Conservation (phyloP, 2,329 filamentous ascomycete genomes). For the Chrysosporium keratinophilum region DNA sequence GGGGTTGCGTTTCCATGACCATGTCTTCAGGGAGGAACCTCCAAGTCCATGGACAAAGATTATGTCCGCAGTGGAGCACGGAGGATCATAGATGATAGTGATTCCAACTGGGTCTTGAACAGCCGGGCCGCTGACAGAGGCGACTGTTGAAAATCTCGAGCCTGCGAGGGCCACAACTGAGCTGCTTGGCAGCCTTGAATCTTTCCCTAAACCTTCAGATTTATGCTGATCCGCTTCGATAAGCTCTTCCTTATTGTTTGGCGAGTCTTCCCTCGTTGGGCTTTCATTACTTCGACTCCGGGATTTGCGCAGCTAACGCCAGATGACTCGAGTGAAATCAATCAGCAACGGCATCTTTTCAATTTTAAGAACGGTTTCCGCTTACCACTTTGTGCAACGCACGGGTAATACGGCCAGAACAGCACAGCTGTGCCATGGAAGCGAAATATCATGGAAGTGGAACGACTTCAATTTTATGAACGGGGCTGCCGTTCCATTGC, state of each 20-base stretch:
- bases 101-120: slow-evolving; percentile 1
- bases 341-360: neutral
- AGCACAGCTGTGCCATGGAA: too few relatives aligned
- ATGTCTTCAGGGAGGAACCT: slow-evolving; percentile 30
- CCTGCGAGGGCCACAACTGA: too few relatives aligned
- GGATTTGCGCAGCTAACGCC: neutral
- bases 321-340: neutral
- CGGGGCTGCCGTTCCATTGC: too few relatives aligned
- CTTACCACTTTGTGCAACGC: neutral
- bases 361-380: neutral
- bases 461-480: too few relatives aligned
- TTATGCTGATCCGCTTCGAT: neutral
- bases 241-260: neutral
- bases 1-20: slow-evolving; percentile 21
- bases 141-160: too few relatives aligned
- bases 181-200: too few relatives aligned
- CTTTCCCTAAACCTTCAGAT: too few relatives aligned
- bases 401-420: too few relatives aligned
- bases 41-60: slow-evolving; percentile 36
- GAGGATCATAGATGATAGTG: slow-evolving; percentile 2
- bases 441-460: too few relatives aligned
- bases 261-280: neutral
- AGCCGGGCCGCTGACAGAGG: neutral
- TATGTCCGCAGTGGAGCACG: slow-evolving; percentile 19
- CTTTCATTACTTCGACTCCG: neutral